phyloP scores from a whole-genome alignment of 495 filamentous ascomycete genomes.

The Acidiella bohemica region DNA sequence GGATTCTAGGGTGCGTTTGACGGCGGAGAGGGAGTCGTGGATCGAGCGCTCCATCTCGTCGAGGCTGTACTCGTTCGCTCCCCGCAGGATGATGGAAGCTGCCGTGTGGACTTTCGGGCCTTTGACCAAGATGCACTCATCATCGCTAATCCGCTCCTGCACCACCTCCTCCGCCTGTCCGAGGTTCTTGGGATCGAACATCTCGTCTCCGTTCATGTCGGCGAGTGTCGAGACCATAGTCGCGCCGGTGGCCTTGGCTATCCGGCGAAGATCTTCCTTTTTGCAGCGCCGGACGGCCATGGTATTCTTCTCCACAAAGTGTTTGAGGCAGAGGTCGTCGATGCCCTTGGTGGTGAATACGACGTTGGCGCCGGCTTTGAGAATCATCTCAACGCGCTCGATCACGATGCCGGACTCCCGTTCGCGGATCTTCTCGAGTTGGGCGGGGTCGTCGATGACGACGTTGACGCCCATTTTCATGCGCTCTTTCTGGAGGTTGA shows the following conservation, averaged over 20 bases:
- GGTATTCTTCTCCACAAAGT: constrained; percentile 85
- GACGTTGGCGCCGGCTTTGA: constrained; percentile 95
- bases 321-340: constrained; percentile 87
- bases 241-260: constrained; percentile 91
- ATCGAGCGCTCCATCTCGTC: constrained; percentile 99
- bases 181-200: constrained; percentile 78
- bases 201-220: constrained; percentile 94
- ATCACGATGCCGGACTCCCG: constrained; percentile 86
- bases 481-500: constrained; percentile 95
- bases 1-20: constrained; percentile 94
- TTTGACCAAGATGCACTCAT: constrained; percentile 95
- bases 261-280: constrained; percentile 94
- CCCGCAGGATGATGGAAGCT: constrained; percentile 91
- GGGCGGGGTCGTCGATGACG: constrained; percentile 90
- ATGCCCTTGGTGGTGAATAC: constrained; percentile 96
- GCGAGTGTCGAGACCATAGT: constrained; percentile 85
- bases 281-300: constrained; percentile 96
- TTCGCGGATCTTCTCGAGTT: constrained; percentile 90
- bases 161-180: constrained; percentile 88
- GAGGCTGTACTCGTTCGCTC: constrained; percentile 88
- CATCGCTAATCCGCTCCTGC: constrained; percentile 95
- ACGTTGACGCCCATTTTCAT: constrained; percentile 99
- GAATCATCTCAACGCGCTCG: constrained; percentile 90
- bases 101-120: constrained; percentile 87
- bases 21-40: constrained; percentile 89